Conservation (phyloP, 495 filamentous ascomycete species). For the Trichocladium uniseriatum region DNA sequence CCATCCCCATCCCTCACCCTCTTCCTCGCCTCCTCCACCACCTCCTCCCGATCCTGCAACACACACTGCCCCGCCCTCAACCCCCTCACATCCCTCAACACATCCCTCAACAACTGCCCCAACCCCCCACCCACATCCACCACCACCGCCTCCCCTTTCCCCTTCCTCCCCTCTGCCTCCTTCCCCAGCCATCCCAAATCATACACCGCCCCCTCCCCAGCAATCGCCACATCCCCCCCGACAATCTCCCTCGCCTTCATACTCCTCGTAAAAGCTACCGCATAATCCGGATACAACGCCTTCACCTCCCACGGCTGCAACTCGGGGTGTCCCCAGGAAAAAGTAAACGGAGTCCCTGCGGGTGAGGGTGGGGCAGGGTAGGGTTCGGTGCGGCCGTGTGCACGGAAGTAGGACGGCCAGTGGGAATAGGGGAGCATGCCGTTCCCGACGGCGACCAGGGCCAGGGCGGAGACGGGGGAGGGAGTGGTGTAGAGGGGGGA, state of each 20-base stretch:
- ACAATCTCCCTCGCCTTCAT: conserved; percentile 20
- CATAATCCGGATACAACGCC: conserved; percentile 19
- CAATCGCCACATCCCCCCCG: conserved; percentile 12
- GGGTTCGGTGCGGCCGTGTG: conserved; percentile 17
- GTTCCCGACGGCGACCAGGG: conserved; percentile 20
- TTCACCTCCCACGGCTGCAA: conserved; percentile 26
- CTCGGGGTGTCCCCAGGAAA: conserved; percentile 21
- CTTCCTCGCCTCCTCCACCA: conserved; percentile 25
- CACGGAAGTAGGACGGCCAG: conserved; percentile 23
- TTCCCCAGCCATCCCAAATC: conserved; percentile 19
- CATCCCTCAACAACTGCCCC: conserved; percentile 37
- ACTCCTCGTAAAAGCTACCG: conserved; percentile 7
- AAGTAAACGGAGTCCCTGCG: conserved; percentile 25
- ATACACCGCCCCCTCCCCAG: conserved; percentile 12
- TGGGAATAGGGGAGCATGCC: conserved; percentile 18
- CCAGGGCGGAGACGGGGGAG: conserved; percentile 9
- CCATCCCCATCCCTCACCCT: conserved; percentile 6
- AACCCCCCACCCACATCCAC: conserved; percentile 45
- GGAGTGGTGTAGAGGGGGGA: conserved; percentile 18
- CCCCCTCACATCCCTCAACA: conserved; percentile 25
- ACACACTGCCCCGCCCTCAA: conserved; percentile 27
- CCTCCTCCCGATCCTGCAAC: conserved; percentile 38
- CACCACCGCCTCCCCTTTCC: conserved; percentile 20
- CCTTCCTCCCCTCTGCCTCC: conserved; percentile 3
- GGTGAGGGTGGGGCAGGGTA: no score